phyloP scores from a whole-genome alignment of 352 stramenopile genomes.

The Phytophthora palmivora region DNA sequence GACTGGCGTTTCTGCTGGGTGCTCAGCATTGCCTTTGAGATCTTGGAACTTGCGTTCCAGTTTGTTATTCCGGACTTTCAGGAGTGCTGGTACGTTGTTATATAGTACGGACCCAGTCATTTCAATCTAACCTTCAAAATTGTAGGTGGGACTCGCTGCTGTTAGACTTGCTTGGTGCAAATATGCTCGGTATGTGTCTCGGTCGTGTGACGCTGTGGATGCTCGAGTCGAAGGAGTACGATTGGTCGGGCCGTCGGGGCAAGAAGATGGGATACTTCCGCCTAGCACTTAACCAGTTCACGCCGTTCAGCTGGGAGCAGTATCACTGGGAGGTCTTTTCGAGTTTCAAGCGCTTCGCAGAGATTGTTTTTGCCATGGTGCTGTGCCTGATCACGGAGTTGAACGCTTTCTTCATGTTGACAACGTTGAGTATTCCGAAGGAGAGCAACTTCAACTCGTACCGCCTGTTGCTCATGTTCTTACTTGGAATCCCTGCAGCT shows the following conservation, averaged over 20 bases:
- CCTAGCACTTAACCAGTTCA: slow-evolving; percentile 89
- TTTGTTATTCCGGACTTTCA: slow-evolving; percentile 94
- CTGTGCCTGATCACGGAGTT: slow-evolving; percentile 89
- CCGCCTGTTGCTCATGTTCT: slow-evolving; percentile 76
- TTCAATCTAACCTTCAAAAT: background rate
- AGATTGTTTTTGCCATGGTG: slow-evolving; percentile 88
- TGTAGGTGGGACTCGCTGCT: slow-evolving; percentile 92
- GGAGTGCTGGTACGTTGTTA: slow-evolving; percentile 85
- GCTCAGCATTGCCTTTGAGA: slow-evolving; percentile 91
- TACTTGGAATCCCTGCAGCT: slow-evolving; percentile 81
- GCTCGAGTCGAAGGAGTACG: slow-evolving; percentile 90
- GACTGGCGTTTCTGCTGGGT: slow-evolving; percentile 95
- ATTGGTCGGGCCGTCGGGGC: slow-evolving; percentile 87
- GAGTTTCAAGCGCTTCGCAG: slow-evolving; percentile 88
- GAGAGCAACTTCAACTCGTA: slow-evolving; percentile 89
- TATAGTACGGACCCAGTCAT: background rate
- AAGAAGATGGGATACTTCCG: slow-evolving; percentile 74
- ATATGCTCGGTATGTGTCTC: slow-evolving; percentile 90
- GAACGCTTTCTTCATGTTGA: slow-evolving; percentile 95
- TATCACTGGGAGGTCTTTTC: slow-evolving; percentile 94
- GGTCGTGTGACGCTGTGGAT: slow-evolving; percentile 76
- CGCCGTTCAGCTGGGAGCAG: slow-evolving; percentile 86
- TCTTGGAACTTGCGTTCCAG: slow-evolving; percentile 89
- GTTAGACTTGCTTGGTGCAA: slow-evolving; percentile 92
- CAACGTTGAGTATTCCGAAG: slow-evolving; percentile 87